Evolutionary conservation across 192 early-diverging fungal species (phyloP).

Genomic region (Coemansia sp.): DNA sequence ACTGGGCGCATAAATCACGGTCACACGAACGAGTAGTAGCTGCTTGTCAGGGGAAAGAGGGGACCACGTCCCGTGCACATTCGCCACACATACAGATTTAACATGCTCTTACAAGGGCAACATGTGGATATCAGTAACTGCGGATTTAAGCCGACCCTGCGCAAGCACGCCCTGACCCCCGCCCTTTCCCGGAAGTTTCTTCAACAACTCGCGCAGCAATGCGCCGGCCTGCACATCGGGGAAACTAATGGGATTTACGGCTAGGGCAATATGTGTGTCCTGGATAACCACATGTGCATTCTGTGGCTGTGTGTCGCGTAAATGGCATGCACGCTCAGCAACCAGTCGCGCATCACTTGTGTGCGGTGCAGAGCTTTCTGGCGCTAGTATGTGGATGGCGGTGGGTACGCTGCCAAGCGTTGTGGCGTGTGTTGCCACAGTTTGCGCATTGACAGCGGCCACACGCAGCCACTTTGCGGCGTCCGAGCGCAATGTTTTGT

Average conservation of each 20-base stretch:
- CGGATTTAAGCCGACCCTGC: conserved; percentile 23
- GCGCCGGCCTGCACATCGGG: conserved; percentile 78
- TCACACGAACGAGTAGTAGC: background rate
- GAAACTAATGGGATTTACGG: conserved; percentile 68
- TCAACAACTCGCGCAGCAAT: conserved; percentile 68
- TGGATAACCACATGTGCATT: conserved; percentile 64
- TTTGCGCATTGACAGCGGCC: conserved; percentile 24
- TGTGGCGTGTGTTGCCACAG: conserved; percentile 30
- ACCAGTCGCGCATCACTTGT: conserved; percentile 22
- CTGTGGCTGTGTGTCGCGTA: conserved; percentile 27
- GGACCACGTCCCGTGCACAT: background rate
- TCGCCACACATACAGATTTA: background rate
- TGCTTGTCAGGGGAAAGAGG: background rate
- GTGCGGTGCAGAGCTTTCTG: background rate
- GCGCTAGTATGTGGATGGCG: conserved; percentile 24
- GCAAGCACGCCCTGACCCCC: conserved; percentile 43
- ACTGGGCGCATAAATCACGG: background rate
- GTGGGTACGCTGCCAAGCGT: conserved; percentile 23
- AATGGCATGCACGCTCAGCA: conserved; percentile 26
- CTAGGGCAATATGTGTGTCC: conserved; percentile 73
- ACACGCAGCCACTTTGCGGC: conserved; percentile 30
- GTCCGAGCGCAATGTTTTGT: conserved; percentile 14
- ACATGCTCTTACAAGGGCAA: background rate
- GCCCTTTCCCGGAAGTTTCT: conserved; percentile 57
- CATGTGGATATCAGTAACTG: conserved; percentile 22